phyloP scores from a whole-genome alignment of 441 rosid species.

The Lepidium campestre region DNA sequence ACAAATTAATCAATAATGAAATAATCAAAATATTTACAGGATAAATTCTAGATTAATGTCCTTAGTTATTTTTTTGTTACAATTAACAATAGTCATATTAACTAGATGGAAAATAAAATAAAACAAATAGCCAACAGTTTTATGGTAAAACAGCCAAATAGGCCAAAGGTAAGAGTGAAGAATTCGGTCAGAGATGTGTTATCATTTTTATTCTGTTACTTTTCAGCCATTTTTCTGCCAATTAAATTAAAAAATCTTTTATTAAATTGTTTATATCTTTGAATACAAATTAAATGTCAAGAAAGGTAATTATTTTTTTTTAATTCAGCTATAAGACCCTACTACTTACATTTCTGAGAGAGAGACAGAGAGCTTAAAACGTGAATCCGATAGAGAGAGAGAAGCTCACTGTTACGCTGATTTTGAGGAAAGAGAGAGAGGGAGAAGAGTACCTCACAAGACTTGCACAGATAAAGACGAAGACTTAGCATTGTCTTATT shows the following conservation, averaged over 20 bases:
- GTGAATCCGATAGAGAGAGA: conserved; percentile 23
- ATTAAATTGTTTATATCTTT: background rate
- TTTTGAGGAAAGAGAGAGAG: conserved; percentile 50
- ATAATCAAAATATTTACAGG: no score
- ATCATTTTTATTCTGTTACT: conserved; percentile 15
- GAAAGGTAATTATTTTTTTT: conserved; percentile 9
- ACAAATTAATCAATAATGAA: no score
- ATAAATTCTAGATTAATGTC: no score
- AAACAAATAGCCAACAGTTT: background rate
- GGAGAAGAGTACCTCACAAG: conserved; percentile 51
- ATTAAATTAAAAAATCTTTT: background rate
- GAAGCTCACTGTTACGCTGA: conserved; percentile 79
- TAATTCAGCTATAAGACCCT: conserved; percentile 1
- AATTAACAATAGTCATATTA: background rate
- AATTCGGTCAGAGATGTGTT: background rate
- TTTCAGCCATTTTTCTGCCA: background rate
- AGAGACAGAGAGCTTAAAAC: conserved; percentile 14
- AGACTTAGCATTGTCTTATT: conserved; percentile 9
- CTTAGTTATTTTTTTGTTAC: no score
- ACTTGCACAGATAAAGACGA: conserved; percentile 35
- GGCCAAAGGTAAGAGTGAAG: background rate
- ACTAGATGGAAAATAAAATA: background rate
- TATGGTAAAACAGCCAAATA: conserved; percentile 1
- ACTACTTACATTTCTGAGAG: conserved; percentile 9
- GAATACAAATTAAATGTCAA: conserved; percentile 11